These are phyloP conservation scores for Cucurbita argyrosperma DNA, from an alignment of 306 rosid species.

Conservation along the genomic window DNA sequence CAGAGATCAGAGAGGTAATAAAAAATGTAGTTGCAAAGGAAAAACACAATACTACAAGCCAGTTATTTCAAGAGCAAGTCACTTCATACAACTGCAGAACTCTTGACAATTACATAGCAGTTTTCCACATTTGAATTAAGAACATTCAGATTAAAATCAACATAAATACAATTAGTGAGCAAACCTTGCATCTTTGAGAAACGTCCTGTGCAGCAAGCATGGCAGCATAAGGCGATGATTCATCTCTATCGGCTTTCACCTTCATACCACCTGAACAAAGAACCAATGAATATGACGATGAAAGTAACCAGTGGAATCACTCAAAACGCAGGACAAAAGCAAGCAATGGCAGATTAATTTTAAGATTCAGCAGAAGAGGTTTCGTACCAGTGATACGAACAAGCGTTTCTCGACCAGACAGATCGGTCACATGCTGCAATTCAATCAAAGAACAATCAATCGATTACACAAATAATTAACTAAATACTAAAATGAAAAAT, in stretches of 20 bases:
- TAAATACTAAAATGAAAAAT: background rate
- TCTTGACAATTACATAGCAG: background rate
- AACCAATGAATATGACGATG: background rate
- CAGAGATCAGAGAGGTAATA: background rate
- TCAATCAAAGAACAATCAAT: background rate
- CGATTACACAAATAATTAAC: background rate
- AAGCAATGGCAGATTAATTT: background rate
- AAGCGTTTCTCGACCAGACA: constrained; percentile 84
- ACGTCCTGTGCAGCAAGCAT: constrained; percentile 97
- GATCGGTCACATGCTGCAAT: constrained; percentile 74
- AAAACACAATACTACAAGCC: background rate
- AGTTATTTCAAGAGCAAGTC: background rate
- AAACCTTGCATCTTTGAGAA: constrained; percentile 63
- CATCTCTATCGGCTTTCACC: constrained; percentile 88
- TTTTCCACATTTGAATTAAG: background rate
- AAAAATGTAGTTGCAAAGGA: background rate
- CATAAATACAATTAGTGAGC: background rate
- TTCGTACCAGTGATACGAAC: constrained; percentile 63
- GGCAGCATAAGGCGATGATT: constrained; percentile 86
- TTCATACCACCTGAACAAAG: constrained; percentile 67
- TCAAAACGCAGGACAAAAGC: background rate
- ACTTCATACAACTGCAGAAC: background rate
- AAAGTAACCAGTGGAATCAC: background rate
- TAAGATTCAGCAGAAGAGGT: background rate
- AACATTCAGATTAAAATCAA: background rate